Base-by-base conservation (phyloP, 2,329 filamentous ascomycete genomes). In the Epichloe hybrida region DNA sequence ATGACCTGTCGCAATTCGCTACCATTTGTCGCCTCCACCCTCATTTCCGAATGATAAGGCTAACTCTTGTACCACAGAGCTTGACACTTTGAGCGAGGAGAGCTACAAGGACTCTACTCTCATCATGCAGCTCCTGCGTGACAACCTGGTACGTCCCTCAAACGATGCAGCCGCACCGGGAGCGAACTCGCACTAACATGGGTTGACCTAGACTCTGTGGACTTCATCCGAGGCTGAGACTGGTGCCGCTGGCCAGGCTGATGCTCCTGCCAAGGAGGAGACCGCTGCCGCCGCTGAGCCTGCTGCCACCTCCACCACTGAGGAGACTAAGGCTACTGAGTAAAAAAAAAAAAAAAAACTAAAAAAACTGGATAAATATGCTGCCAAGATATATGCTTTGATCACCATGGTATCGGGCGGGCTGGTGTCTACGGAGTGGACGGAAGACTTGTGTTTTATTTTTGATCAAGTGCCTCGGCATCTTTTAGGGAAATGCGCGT, bases 41-140 rank as follows among this genome's bases (percentile, higher is more conserved):
- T n/a, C 6, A n/a, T 11, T 21, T 20, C 15, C 17, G 36, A 39
- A 20, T 15, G 20, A 27, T n/a, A 5, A 17, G 20, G 17, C 44
- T 51, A 36, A 51, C 44, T 4, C 7, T n/a, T 9, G 3, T 40
- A n/a, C 17, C 13, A 48, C 66, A 89, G 89, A 96, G 79, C 87
- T 96, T 61, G 90, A 96, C 72, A 95, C 90, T 61, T 78, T 96
- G 61, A 94, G 87, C 70, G 90, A 96, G 82, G 90, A 96, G 80
- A 94, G 88, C 81, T 96, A 96, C 86, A 95, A 95, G 83, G 90
- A 96, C 77, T 95, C 88, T 45, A 96, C 90, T 57, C 83, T 96
- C 64, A 96, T 96, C 75, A 96, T 96, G 90, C 90, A 96, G 79
- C 86, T 96, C 57, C 84, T 96, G 68, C 86, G 90, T 69, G 90